Conservation (phyloP, 495 filamentous ascomycete species). For the Aspergillus avenaceus region DNA sequence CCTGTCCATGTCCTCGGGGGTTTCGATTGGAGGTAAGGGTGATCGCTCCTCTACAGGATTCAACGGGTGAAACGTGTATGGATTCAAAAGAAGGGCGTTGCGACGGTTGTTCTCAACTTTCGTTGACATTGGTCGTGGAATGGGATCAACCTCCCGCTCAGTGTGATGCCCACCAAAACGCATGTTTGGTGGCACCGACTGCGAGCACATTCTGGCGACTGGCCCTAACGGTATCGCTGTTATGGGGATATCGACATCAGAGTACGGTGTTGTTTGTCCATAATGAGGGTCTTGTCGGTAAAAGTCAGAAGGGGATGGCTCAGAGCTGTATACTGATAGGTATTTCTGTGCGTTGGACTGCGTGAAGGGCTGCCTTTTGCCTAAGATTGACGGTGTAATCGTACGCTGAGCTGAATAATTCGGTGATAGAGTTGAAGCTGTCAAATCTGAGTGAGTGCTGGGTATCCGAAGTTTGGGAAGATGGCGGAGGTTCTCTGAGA, state of each 20-base stretch:
- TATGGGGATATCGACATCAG: slow-evolving; percentile 85
- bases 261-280: slow-evolving; percentile 74
- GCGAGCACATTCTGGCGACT: slow-evolving; percentile 66
- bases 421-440: slow-evolving; percentile 1
- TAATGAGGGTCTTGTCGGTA: slow-evolving; percentile 45
- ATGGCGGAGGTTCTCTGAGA: slow-evolving; percentile 37
- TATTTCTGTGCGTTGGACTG: background rate
- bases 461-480: slow-evolving; percentile 59
- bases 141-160: slow-evolving; percentile 4
- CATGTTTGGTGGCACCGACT: slow-evolving; percentile 95
- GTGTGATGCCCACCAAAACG: slow-evolving; percentile 18
- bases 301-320: slow-evolving; percentile 21
- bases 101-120: slow-evolving; percentile 12
- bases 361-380: background rate
- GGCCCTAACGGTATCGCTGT: slow-evolving; percentile 68
- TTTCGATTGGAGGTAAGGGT: slow-evolving; percentile 26
- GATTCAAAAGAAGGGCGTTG: slow-evolving; percentile 1
- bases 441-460: slow-evolving; percentile 17
- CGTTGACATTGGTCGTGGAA: slow-evolving; percentile 19
- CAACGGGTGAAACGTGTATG: slow-evolving; percentile 2
- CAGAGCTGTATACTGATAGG: background rate
- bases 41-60: slow-evolving; percentile 15
- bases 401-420: slow-evolving; percentile 18
- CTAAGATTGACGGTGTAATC: slow-evolving; percentile 18
- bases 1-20: slow-evolving; percentile 21